Evolutionary conservation across 257 asterid species (phyloP).

Genomic region (Verbena officinalis): DNA sequence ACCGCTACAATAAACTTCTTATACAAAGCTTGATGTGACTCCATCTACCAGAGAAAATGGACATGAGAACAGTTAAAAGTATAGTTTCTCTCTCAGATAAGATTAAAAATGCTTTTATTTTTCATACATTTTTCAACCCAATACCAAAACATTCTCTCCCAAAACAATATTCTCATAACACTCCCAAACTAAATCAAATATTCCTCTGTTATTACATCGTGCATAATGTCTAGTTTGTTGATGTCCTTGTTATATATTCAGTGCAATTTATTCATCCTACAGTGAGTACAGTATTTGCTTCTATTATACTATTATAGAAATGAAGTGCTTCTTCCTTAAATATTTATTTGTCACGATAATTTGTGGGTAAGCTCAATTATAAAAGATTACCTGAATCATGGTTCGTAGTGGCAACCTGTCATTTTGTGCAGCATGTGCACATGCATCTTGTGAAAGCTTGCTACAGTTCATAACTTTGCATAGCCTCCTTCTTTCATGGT

Average conservation of each 20-base stretch:
- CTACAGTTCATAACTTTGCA: slow-evolving; percentile 77
- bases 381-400: slow-evolving; percentile 64
- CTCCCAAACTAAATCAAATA: no score
- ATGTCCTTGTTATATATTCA: not conserved
- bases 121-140: no score
- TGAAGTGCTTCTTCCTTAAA: not conserved
- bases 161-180: no score
- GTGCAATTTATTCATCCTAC: not conserved
- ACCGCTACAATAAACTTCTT: no score
- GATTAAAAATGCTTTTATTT: no score
- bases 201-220: not conserved
- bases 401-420: slow-evolving; percentile 90
- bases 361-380: not conserved
- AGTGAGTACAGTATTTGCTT: not conserved
- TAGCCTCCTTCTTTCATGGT: slow-evolving; percentile 73
- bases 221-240: no score
- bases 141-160: no score
- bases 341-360: not conserved
- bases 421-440: slow-evolving; percentile 87
- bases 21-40: no score
- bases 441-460: slow-evolving; percentile 86
- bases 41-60: no score
- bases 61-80: no score
- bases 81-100: no score
- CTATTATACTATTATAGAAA: not conserved